These are phyloP conservation scores for Sugiyamaella qingdaonensis DNA, from an alignment of 805 yeast genomes.

Conservation along the genomic window DNA sequence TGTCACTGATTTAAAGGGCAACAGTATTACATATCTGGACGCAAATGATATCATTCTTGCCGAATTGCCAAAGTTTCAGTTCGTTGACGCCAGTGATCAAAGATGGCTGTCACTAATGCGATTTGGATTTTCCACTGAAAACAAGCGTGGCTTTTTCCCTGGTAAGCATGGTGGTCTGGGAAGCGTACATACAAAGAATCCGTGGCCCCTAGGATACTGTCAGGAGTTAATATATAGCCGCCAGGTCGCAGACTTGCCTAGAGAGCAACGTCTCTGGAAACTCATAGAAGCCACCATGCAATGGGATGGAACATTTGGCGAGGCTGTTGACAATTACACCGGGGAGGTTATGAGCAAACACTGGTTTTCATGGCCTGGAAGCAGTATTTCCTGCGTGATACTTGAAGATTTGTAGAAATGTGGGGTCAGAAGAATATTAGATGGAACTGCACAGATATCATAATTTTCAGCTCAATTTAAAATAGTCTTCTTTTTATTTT, in stretches of 20 bases:
- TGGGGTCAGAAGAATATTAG: neutral
- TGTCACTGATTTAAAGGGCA: constrained; percentile 3
- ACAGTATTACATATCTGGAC: constrained; percentile 2
- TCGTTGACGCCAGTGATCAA: neutral
- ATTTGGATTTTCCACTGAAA: neutral
- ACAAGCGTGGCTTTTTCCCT: neutral
- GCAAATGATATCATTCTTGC: constrained; percentile 4
- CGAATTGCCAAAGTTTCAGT: neutral
- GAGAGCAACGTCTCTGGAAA: constrained; percentile 1
- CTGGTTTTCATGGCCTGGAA: constrained; percentile 7
- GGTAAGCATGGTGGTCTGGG: constrained; percentile 6
- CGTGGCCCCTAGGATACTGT: constrained; percentile 6
- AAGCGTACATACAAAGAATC: constrained; percentile 5
- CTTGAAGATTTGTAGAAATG: neutral
- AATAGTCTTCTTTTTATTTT: no score
- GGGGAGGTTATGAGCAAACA: constrained; percentile 6
- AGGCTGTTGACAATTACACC: constrained; percentile 2
- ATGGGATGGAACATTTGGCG: constrained; percentile 7
- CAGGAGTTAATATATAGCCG: constrained; percentile 4
- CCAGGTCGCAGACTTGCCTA: neutral
- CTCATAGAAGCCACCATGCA: constrained; percentile 1
- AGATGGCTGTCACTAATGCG: constrained; percentile 5
- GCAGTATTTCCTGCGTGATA: neutral
- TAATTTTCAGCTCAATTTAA: no score
- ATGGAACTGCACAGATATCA: neutral